phyloP scores from a whole-genome alignment of 805 yeast species.

The Lipomyces yamadae region DNA sequence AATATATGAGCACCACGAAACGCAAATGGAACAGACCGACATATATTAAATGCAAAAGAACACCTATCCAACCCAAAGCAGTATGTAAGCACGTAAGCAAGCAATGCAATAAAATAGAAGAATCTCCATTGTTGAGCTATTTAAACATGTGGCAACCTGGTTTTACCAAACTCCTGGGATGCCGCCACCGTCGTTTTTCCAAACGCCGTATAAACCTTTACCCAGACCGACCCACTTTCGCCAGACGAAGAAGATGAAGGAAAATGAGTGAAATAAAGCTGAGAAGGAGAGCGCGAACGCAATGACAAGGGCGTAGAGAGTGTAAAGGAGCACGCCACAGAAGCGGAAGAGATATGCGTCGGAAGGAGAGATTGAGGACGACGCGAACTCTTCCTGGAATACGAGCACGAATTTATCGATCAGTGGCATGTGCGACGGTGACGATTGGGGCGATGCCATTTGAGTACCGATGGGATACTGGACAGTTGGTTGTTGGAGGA shows the following conservation, averaged over 20 bases:
- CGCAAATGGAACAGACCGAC: neutral
- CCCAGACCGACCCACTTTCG: conserved; percentile 33
- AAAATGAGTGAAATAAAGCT: conserved; percentile 30
- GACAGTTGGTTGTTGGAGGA: conserved; percentile 14
- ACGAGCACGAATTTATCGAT: conserved; percentile 33
- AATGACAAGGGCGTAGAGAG: conserved; percentile 30
- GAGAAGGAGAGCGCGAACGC: conserved; percentile 33
- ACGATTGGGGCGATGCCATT: neutral
- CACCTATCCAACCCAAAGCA: conserved; percentile 2
- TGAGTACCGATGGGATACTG: neutral
- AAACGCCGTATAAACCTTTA: conserved; percentile 30
- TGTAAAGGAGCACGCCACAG: conserved; percentile 30
- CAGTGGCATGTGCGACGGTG: conserved; percentile 11
- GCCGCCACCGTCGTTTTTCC: conserved; percentile 23
- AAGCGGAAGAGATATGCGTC: conserved; percentile 26
- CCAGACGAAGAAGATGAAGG: conserved; percentile 30
- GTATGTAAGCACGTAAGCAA: neutral
- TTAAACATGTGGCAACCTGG: neutral
- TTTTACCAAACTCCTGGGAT: conserved; percentile 29
- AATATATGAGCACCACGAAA: neutral
- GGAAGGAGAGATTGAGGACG: conserved; percentile 13
- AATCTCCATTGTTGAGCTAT: neutral
- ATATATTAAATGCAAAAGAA: neutral
- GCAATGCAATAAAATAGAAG: neutral
- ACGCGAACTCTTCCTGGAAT: conserved; percentile 27